Evolutionary conservation across 2,329 filamentous ascomycete genomes (phyloP), one percentile per base, ranked within the genome.

Genomic region (Torrubiellomyces zombiae): DNA sequence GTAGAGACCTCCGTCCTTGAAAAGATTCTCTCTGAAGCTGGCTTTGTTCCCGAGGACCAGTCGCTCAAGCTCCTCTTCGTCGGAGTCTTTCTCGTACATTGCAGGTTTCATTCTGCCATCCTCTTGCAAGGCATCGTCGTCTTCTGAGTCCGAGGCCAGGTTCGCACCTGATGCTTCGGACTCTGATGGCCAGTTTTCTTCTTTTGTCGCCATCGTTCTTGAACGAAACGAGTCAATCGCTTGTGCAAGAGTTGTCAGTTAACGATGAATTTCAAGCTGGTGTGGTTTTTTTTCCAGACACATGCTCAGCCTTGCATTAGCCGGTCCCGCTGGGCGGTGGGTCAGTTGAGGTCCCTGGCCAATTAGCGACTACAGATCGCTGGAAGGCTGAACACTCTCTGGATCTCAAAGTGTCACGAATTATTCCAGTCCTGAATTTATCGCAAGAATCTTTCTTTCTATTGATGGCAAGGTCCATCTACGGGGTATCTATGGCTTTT

Each of bases 1-100:
- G 3, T 25, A 5, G 4, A 20, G 8, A 4, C 9, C 20, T n/a
- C 24, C 24, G 17, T 31, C 11, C 42, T 55, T 54, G 36, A 76
- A 77, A 25, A 95, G 56, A 20, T 75, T 75, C 29, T 75, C 63
- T 30, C 74, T 67, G 48, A 95, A 95, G 17, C 75, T 79, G n/a
- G 69, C 66, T 23, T 75, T 72, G 51, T 92, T 79, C 28, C 89
- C 89, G 33, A 98, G 79, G 4, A 98, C 78, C 33, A 94, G 58
- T 35, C 74, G 70, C 55, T 94, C 86, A 16, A 94, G 68, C 45
- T 86, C 81, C 42, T 77, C 71, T 48, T 94, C 85, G 26, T 78
- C 73, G 9, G 71, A 73, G 45, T 92, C 82, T 45, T 86, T 89
- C 25, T 78, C 74, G 27, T 45, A 48, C 26, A 51, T 36, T 29